These are phyloP conservation scores for Camelina neglecta DNA, from an alignment of 345 rosid genomes.

Conservation along the genomic window DNA sequence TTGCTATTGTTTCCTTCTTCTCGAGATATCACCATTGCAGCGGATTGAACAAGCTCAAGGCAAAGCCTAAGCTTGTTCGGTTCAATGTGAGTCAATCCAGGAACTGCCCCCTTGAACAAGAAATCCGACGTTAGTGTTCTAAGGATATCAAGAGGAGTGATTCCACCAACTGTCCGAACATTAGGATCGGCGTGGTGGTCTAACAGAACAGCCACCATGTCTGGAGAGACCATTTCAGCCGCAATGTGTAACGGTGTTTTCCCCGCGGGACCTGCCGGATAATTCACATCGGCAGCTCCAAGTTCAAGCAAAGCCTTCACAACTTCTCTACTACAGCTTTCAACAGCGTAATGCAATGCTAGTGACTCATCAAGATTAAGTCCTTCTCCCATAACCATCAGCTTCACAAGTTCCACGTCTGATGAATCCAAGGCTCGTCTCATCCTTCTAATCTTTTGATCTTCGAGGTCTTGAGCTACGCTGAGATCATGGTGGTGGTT, in stretches of 20 bases:
- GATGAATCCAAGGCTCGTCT: constrained; percentile 94
- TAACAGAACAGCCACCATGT: constrained; percentile 94
- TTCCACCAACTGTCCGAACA: constrained; percentile 88
- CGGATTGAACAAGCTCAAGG: constrained; percentile 97
- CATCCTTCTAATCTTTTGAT: constrained; percentile 93
- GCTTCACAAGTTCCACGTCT: constrained; percentile 92
- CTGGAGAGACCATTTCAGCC: constrained; percentile 98
- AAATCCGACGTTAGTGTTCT: constrained; percentile 97
- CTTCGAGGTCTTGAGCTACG: constrained; percentile 80
- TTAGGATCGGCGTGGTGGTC: constrained; percentile 99
- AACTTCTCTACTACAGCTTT: constrained; percentile 96
- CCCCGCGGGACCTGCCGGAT: constrained; percentile 87
- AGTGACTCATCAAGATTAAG: constrained; percentile 90
- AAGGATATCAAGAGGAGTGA: constrained; percentile 89
- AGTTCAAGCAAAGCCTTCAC: constrained; percentile 97
- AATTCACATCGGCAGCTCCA: constrained; percentile 97
- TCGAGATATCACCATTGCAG: constrained; percentile 91
- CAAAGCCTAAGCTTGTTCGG: constrained; percentile 96
- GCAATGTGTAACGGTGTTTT: constrained; percentile 95
- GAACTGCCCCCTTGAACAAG: constrained; percentile 98
- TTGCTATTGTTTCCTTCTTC: constrained; percentile 82
- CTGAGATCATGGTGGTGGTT: constrained; percentile 64
- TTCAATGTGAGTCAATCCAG: constrained; percentile 90
- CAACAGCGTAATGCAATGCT: constrained; percentile 95
- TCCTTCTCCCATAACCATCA: constrained; percentile 99